Evolutionary conservation across 1,139 yeast genomes (phyloP), one percentile per base, ranked within the genome.

Genomic region (Geotrichum fermentans): DNA sequence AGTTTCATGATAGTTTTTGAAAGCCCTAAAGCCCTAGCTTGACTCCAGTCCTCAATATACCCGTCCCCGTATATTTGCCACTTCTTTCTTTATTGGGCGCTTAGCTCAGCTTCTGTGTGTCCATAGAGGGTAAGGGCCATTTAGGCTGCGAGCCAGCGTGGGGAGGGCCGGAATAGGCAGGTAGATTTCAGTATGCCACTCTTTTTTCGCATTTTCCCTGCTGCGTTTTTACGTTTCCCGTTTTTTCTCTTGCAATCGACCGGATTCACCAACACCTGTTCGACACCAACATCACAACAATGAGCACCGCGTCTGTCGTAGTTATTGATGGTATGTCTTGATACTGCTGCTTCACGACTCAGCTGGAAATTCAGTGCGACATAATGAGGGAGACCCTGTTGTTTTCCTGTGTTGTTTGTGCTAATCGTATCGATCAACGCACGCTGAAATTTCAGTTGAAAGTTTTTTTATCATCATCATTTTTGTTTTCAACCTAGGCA

Each of bases 271-370:
- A 21, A 40, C 39, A 47, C 50, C 50, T 40, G 50, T 47, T 43
- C 51, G 45, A 50, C 50, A 40, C 43, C 34, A 30, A 43, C 26
- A 45, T 45, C 45, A 45, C 43, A 40, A 33, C 40, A 49, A 50
- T 50, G 53, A 50, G 53, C 51, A 40, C 53, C 36, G 41, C 44
- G 38, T 48, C 53, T 40, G 53, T 47, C 35, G 47, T 45, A 39
- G 53, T 50, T 50, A 50, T 50, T 47, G 53, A 50, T 47, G 50
- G 53, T 46, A 50, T 38, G 52, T 45, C 40, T 21, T 4, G 8
- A 17, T 30, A 10, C 4, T n/a, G n/a, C n/a, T n/a, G n/a, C n/a
- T n/a, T n/a, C n/a, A n/a, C n/a, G n/a, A n/a, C n/a, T n/a, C n/a
- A n/a, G n/a, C n/a, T n/a, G n/a, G n/a, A n/a, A n/a, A n/a, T n/a